These are phyloP conservation scores for Symbiodinium natans DNA, from an alignment of 73 alveolate species.

Conservation along the genomic window DNA sequence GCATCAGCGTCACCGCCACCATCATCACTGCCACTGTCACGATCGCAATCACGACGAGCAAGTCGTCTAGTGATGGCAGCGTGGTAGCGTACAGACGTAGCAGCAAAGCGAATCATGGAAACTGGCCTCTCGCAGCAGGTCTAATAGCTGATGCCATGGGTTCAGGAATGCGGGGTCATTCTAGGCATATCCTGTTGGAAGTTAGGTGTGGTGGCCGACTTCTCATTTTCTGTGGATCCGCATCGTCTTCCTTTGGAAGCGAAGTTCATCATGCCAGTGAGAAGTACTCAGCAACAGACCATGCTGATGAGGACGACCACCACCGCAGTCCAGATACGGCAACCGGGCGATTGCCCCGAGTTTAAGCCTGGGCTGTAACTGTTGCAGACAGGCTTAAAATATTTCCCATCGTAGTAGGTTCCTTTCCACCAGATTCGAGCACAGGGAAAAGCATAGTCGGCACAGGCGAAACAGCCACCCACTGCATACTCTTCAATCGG, in stretches of 20 bases:
- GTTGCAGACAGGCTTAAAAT: neutral
- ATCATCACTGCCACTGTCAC: no score
- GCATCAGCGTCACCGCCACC: no score
- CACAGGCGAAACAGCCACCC: neutral
- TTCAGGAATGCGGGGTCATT: no score
- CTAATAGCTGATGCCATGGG: no score
- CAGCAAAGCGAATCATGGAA: no score
- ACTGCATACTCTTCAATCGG: neutral
- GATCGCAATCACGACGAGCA: no score
- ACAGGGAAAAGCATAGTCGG: neutral
- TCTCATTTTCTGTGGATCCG: no score
- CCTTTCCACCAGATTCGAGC: slow-evolving; percentile 3
- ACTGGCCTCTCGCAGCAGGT: no score
- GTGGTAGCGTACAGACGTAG: no score
- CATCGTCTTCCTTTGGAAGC: neutral
- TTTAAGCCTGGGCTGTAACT: neutral
- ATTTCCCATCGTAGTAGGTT: neutral
- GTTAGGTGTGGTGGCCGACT: no score
- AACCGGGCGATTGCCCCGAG: neutral
- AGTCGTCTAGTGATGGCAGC: no score
- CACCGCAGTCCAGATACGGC: neutral
- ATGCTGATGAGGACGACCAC: neutral
- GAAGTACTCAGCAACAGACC: neutral
- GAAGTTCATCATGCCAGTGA: neutral
- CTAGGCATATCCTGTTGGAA: no score